Percentiles rank a stretch among this genome's conserved stretches.
Conservation (phyloP, 2,329 filamentous ascomycete species). For the Furcasterigmium sp. region DNA sequence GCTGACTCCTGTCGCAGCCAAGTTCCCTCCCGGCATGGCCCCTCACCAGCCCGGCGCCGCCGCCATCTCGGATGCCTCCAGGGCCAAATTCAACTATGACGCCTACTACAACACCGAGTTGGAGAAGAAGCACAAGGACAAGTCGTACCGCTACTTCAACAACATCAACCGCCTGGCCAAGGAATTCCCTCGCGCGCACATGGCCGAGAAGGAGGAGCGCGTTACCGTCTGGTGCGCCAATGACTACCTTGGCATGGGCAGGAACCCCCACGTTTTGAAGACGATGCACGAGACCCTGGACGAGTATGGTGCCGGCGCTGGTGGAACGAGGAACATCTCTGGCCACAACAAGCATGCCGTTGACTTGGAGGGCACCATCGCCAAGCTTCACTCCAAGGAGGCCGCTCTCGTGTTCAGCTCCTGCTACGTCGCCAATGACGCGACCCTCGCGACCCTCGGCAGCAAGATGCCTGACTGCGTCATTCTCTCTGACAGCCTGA, state of each 20-base stretch:
- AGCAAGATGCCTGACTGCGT: conserved; percentile 96
- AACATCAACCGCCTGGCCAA: conserved; percentile 98
- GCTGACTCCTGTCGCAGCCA: conserved; percentile 22
- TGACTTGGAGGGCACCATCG: conserved; percentile 72
- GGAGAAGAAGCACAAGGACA: conserved; percentile 99
- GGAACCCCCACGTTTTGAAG: conserved; percentile 79
- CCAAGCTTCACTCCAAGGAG: conserved; percentile 87
- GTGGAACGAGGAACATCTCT: conserved; percentile 95
- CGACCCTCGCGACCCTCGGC: conserved; percentile 91
- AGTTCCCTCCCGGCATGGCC: conserved; percentile 25
- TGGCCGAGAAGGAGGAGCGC: conserved; percentile 72
- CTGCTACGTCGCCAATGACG: conserved; percentile 97
- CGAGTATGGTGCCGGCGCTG: conserved; percentile 89
- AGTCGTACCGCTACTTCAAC: conserved; percentile 99
- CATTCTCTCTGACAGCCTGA: conserved; percentile 94
- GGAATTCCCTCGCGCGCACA: conserved; percentile 93
- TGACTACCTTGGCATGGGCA: conserved; percentile 96
- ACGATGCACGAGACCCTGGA: conserved; percentile 94
- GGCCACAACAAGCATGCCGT: conserved; percentile 96
- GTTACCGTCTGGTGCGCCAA: conserved; percentile 99
- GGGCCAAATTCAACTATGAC: conserved; percentile 80
- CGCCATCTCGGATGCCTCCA: conserved; percentile 9
- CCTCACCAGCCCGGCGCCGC: conserved; percentile 15
- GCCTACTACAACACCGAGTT: conserved; percentile 82
- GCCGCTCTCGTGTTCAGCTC: conserved; percentile 91